phyloP scores from a whole-genome alignment of 192 early-diverging fungal species.

The Coemansia aciculifera region DNA sequence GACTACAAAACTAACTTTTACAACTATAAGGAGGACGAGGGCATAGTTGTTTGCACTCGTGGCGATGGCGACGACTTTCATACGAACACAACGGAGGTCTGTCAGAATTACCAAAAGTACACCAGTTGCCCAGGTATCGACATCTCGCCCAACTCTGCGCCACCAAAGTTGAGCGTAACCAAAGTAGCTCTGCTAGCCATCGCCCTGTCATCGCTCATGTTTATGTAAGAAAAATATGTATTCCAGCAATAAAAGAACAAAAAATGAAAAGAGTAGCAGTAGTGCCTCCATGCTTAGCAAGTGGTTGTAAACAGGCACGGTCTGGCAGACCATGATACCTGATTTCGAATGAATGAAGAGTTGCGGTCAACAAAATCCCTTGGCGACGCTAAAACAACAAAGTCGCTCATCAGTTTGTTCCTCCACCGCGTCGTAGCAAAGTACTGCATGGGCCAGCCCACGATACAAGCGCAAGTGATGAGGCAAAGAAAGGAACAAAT shows the following conservation, averaged over 20 bases:
- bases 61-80: conserved; percentile 29
- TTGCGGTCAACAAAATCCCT: conserved; percentile 40
- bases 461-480: conserved; percentile 39
- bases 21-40: conserved; percentile 18
- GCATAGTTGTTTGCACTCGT: conserved; percentile 42
- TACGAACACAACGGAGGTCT: conserved; percentile 27
- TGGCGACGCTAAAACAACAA: conserved; percentile 45
- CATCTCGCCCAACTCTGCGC: conserved; percentile 20
- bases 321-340: conserved; percentile 31
- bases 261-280: not conserved
- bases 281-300: not conserved
- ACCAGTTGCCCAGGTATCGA: conserved; percentile 33
- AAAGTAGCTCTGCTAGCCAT: conserved; percentile 44
- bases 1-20: conserved; percentile 47
- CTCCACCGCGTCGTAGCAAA: conserved; percentile 30
- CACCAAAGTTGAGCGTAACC: conserved; percentile 18
- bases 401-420: conserved; percentile 48
- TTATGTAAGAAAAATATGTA: conserved; percentile 17
- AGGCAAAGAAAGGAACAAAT: conserved; percentile 39
- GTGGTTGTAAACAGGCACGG: conserved; percentile 9
- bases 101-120: conserved; percentile 46
- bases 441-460: conserved; percentile 48
- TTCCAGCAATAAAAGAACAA: not conserved
- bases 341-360: conserved; percentile 38
- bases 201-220: conserved; percentile 20